Base-by-base conservation (phyloP, 2,329 filamentous ascomycete species). In the Scytalidium lignicola region DNA sequence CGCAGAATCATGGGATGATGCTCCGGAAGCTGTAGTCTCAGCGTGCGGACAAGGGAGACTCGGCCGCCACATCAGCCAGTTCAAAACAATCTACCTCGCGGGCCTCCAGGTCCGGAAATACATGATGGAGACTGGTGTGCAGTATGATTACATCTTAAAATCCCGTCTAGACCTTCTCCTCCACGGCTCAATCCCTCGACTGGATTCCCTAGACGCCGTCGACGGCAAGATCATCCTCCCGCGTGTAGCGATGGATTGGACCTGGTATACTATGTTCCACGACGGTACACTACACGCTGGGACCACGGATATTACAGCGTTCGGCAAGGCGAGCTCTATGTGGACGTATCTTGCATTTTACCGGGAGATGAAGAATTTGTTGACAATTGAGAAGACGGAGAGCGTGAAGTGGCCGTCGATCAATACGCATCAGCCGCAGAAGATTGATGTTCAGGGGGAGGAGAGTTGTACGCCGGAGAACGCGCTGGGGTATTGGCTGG, bases 181-280 rank as follows among this genome's bases (percentile, higher is more conserved):
- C 15, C 37, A 47, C 20, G 46, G 46, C 6, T 9, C 13, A 15
- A 46, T 46, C 21, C 44, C 44, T 9, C 19, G 19, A 17, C 29
- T 46, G 13, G 28, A 46, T n/a, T 20, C 37, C 8, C 29, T 46
- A 13, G 29, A n/a, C 17, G 28, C 44, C n/a, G 23, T 21, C 18
- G 44, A 46, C 15, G 44, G 44, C 8, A 17, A 29, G 4, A 18
- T 57, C 15, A 45, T 57, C 18, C 51, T 51, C 23, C 53, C 55
- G 15, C 53, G 55, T 28, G 53, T 57, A n/a, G 49, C 51, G 3
- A 45, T 57, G 22, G 55, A 57, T 32, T 57, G 55, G 55, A 56
- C 53, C 2, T 57, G 55, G 55, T 54, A 57, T 39, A 46, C 53
- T 2, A 54, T 57, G 51, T 51, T 56, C 10, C 55, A 57, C 44